Evolutionary conservation across 2,329 filamentous ascomycete species (phyloP).

Genomic region (Hortaea werneckii): DNA sequence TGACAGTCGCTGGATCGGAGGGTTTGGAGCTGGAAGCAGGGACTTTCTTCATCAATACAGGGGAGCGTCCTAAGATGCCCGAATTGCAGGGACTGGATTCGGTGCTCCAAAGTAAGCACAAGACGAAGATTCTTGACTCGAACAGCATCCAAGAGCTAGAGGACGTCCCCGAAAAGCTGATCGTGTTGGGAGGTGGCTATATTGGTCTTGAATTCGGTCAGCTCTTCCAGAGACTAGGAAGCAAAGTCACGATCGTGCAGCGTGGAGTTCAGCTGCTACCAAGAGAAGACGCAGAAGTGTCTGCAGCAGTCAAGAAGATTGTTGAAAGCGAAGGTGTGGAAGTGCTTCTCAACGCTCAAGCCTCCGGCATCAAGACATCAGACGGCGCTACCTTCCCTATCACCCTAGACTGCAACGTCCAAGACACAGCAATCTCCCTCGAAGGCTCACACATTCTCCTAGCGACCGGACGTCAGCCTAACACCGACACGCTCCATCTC

Average conservation of each 20-base stretch:
- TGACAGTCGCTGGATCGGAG: conserved; percentile 15
- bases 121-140: conserved; percentile 33
- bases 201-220: conserved; percentile 47
- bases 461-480: conserved; percentile 41
- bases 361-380: conserved; percentile 15
- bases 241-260: conserved; percentile 41
- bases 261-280: conserved; percentile 17
- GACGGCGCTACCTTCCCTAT: conserved; percentile 7
- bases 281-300: conserved; percentile 42
- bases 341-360: conserved; percentile 30
- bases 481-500: conserved; percentile 39
- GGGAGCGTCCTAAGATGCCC: conserved; percentile 34
- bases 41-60: conserved; percentile 39
- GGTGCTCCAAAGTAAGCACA: conserved; percentile 18
- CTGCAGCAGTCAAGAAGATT: conserved; percentile 33
- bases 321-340: conserved; percentile 38
- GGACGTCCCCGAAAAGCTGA: conserved; percentile 37
- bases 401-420: background rate
- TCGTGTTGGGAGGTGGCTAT: conserved; percentile 45
- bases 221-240: conserved; percentile 41
- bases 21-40: conserved; percentile 21
- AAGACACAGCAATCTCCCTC: background rate
- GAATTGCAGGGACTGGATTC: conserved; percentile 14
- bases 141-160: conserved; percentile 40
- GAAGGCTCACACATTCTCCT: conserved; percentile 40